These are phyloP conservation scores for Monilinia polystroma DNA, from an alignment of 2,329 filamentous ascomycete species.

Conservation along the genomic window DNA sequence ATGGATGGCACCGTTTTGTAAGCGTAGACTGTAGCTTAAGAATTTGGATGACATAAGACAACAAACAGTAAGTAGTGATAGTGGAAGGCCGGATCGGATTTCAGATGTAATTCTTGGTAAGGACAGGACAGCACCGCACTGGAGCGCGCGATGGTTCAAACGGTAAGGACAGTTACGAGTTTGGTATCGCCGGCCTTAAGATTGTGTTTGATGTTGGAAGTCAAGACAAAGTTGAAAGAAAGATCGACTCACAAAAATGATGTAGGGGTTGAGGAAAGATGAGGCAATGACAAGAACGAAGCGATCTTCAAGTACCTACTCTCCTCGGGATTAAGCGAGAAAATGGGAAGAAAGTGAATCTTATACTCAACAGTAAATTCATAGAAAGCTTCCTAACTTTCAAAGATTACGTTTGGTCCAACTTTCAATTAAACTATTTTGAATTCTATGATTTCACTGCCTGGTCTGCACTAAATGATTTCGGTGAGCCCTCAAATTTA, in stretches of 20 bases:
- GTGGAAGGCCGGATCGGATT: neutral
- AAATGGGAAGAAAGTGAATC: neutral
- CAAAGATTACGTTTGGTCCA: too few relatives aligned
- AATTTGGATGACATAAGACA: neutral
- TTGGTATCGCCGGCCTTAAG: neutral
- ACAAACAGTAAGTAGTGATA: neutral
- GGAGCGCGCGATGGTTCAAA: neutral
- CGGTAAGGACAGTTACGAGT: neutral
- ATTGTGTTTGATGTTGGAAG: neutral
- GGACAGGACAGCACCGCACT: neutral
- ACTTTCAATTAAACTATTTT: too few relatives aligned
- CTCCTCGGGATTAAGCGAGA: neutral
- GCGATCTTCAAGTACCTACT: neutral
- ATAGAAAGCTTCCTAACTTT: too few relatives aligned
- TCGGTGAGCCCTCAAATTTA: too few relatives aligned
- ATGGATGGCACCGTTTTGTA: neutral
- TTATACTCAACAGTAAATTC: too few relatives aligned
- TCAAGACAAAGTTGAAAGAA: constrained; percentile 1
- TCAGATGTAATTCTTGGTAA: neutral
- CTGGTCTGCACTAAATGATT: too few relatives aligned
- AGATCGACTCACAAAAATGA: neutral
- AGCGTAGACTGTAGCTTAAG: neutral
- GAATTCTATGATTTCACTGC: too few relatives aligned
- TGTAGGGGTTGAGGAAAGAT: neutral
- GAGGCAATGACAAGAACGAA: neutral